A percentile compares a stretch with the other conserved stretches of the same genome.
These are phyloP conservation scores for Hemisphaericaspora xylanilytica DNA, from an alignment of 1,139 yeast genomes.

Conservation along the genomic window DNA sequence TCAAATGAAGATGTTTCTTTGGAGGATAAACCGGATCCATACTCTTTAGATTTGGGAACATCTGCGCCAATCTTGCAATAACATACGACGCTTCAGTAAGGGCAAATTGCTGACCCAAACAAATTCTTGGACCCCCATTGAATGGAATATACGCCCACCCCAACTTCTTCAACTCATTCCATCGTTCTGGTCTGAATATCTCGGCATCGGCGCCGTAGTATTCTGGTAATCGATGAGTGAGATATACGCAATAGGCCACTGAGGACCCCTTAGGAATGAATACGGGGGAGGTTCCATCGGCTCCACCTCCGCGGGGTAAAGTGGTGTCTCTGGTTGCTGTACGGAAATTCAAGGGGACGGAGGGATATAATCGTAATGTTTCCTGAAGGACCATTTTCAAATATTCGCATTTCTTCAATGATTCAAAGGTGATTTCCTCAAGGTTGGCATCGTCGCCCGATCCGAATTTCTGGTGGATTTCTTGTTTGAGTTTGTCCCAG, in stretches of 20 bases:
- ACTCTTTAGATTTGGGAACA: constrained; percentile 32
- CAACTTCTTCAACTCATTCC: constrained; percentile 37
- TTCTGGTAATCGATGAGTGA: constrained; percentile 44
- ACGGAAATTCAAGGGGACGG: constrained; percentile 54
- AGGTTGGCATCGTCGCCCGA: constrained; percentile 24
- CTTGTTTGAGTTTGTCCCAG: constrained; percentile 33
- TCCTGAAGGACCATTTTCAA: constrained; percentile 50
- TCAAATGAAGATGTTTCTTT: constrained; percentile 30
- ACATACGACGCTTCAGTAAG: constrained; percentile 55
- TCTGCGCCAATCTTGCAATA: constrained; percentile 44
- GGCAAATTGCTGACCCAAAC: constrained; percentile 62
- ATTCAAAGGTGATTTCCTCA: constrained; percentile 44
- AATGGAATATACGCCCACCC: constrained; percentile 58
- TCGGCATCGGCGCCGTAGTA: constrained; percentile 50
- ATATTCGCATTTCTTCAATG: constrained; percentile 48
- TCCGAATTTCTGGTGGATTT: constrained; percentile 35
- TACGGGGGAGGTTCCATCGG: constrained; percentile 39
- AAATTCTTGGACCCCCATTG: constrained; percentile 63
- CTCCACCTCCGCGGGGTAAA: constrained; percentile 52
- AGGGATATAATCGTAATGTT: constrained; percentile 52
- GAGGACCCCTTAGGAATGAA: constrained; percentile 46
- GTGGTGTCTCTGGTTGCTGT: constrained; percentile 40
- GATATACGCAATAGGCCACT: constrained; percentile 43
- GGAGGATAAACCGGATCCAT: constrained; percentile 32
- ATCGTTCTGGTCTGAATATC: constrained; percentile 51